Evolutionary conservation across 164 flowering plant species (phyloP).

Genomic region (Chimonanthus praecox): DNA sequence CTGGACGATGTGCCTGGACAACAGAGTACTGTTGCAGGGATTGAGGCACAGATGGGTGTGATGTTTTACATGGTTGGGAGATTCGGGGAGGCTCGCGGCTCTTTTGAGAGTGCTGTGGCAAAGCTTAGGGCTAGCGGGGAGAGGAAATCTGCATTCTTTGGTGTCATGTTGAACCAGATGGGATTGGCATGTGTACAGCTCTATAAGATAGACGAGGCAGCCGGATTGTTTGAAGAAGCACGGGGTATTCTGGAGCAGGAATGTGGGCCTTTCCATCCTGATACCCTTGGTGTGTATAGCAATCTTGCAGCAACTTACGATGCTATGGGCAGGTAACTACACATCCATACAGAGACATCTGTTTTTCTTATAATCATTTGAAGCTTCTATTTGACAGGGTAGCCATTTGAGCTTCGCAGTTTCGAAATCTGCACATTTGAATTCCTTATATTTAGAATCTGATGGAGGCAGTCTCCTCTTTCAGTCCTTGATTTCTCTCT

Average conservation of each 20-base stretch:
- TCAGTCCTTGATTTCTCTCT: neutral
- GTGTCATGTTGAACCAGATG: conserved; percentile 93
- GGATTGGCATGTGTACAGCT: conserved; percentile 88
- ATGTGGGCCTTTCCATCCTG: conserved; percentile 87
- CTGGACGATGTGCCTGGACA: conserved; percentile 93
- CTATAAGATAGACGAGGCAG: conserved; percentile 91
- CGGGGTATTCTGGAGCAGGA: conserved; percentile 78
- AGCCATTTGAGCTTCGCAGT: no score
- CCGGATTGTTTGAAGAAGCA: conserved; percentile 89
- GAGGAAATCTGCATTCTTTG: conserved; percentile 93
- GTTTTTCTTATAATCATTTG: neutral
- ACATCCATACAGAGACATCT: neutral
- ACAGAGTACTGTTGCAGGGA: conserved; percentile 82
- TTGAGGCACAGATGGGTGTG: conserved; percentile 96
- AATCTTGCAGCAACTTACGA: conserved; percentile 98
- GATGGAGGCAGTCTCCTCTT: neutral
- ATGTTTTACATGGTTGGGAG: conserved; percentile 82
- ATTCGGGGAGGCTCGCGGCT: conserved; percentile 64
- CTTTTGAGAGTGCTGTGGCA: conserved; percentile 73
- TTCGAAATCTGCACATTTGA: neutral
- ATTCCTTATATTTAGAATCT: neutral
- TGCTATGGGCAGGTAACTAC: conserved; percentile 92
- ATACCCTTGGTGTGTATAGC: conserved; percentile 88
- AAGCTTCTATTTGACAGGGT: neutral
- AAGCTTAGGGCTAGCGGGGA: conserved; percentile 91